Base-by-base conservation (phyloP, 2,329 filamentous ascomycete genomes). In the Calcarisporium arbuscula region DNA sequence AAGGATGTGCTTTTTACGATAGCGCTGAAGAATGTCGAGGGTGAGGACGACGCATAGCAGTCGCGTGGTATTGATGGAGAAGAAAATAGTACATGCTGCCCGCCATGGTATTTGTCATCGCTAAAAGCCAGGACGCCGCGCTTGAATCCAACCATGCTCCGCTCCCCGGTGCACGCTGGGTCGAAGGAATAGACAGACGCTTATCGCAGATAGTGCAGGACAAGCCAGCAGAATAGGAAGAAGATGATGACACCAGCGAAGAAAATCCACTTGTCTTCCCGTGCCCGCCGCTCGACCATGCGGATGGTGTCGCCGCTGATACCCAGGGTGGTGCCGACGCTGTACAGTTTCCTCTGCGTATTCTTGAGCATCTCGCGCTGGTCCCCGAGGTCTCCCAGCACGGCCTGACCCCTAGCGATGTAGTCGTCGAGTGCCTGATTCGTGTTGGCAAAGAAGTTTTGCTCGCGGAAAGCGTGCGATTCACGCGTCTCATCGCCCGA, bases 241-340 rank as follows among this genome's bases (percentile, higher is more conserved):
- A 98, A 98, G 22, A 92, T 61, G 5, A 94, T 61, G 4, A 90
- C 87, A 0, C 92, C 88, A 0, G 68, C 83, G 72, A 84, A 85
- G 58, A 98, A 98, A 22, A 98, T 94, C 88, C 89, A 96, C 64
- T 95, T 96, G 58, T 98, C 92, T 67, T 96, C 85, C 58, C 80
- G 84, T 32, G 92, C 88, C 43, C 92, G 72, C 48, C 92, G 67
- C 64, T 96, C 90, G 27, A 98, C 83, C 87, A 92, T 96, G 30
- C 92, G 80, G 45, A 98, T 98, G 3, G 92, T 98, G 57, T 96
- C 90, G 15, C 90, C 89, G 52, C 85, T 94, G 40, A 98, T 76
- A 1, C 92, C 92, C 30, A 98, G 64, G 16, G 92, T 96, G 55
- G 94, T 96, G 6, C 86, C 92, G 15, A 95, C 88, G 49, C 78